Evolutionary conservation across 2,329 filamentous ascomycete species (phyloP).

Genomic region (Fonsecaea pedrosoi): DNA sequence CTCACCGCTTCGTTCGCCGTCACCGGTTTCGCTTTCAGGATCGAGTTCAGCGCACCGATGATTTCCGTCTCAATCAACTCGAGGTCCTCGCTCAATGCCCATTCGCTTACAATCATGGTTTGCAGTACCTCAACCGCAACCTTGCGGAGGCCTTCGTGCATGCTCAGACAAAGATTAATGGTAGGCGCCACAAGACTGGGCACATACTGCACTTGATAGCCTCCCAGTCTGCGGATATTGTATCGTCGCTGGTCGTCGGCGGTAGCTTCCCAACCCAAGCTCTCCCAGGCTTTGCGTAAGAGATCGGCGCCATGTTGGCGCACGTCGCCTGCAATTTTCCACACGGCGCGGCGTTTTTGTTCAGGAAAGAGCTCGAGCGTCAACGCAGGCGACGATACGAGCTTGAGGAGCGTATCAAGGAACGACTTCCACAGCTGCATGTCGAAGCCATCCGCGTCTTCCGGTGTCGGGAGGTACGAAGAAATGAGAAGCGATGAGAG

Average conservation of each 20-base stretch:
- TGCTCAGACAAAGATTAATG: conserved; percentile 90
- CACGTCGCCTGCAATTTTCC: conserved; percentile 98
- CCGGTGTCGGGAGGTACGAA: conserved; percentile 82
- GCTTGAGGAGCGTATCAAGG: conserved; percentile 84
- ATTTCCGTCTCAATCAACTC: conserved; percentile 93
- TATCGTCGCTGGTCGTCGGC: conserved; percentile 79
- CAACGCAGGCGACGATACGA: conserved; percentile 86
- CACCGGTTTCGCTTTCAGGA: conserved; percentile 87
- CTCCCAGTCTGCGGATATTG: conserved; percentile 82
- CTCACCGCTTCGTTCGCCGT: conserved; percentile 76
- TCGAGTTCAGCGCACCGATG: conserved; percentile 87
- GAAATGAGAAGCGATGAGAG: conserved; percentile 80
- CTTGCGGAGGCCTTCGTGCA: conserved; percentile 86
- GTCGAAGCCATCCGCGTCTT: conserved; percentile 90
- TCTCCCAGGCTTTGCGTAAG: conserved; percentile 85
- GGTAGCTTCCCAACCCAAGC: conserved; percentile 93
- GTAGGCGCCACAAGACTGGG: conserved; percentile 89
- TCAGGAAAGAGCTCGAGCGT: conserved; percentile 96
- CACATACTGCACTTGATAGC: conserved; percentile 98
- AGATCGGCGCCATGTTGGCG: conserved; percentile 88
- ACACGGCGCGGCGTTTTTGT: conserved; percentile 92
- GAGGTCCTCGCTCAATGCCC: conserved; percentile 92
- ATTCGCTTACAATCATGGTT: conserved; percentile 98
- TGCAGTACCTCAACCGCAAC: conserved; percentile 93
- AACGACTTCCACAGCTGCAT: conserved; percentile 94